Evolutionary conservation across 306 rosid genomes (phyloP).

Genomic region (Cucumis cinereus): DNA sequence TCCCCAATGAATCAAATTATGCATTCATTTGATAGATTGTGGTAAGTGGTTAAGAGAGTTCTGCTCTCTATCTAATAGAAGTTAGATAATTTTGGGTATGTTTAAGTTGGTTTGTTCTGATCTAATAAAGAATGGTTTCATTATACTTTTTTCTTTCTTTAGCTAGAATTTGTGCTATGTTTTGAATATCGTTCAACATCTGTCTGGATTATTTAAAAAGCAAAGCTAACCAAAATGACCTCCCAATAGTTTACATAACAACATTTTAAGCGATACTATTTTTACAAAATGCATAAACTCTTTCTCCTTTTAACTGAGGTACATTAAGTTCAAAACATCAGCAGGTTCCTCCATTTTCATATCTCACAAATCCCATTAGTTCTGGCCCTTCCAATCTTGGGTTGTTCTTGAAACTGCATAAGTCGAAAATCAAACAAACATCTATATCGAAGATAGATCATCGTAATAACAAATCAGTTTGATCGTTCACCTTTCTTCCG

Average conservation of each 20-base stretch:
- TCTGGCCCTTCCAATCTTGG: constrained; percentile 77
- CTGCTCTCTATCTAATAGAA: no score
- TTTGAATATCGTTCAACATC: not conserved
- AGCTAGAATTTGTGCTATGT: not conserved
- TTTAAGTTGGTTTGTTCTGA: not conserved
- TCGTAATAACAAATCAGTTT: not conserved
- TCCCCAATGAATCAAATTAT: not conserved
- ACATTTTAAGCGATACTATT: not conserved
- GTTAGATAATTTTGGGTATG: not conserved
- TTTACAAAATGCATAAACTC: not conserved
- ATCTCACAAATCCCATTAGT: constrained; percentile 86
- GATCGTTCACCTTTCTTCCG: constrained; percentile 45
- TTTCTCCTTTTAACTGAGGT: not conserved
- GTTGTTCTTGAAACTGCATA: constrained; percentile 73
- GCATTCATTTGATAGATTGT: not conserved
- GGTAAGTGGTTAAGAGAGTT: no score
- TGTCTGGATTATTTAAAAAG: not conserved
- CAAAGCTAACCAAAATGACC: not conserved
- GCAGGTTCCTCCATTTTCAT: constrained; percentile 62
- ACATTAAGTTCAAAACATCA: constrained; percentile 12
- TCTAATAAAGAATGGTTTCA: not conserved
- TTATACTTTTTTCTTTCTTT: not conserved
- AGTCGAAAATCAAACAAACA: not conserved
- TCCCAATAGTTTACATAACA: not conserved
- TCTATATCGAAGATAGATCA: not conserved